Conservation (phyloP, 768 basidiomycete species). For the Trametes cingulata region DNA sequence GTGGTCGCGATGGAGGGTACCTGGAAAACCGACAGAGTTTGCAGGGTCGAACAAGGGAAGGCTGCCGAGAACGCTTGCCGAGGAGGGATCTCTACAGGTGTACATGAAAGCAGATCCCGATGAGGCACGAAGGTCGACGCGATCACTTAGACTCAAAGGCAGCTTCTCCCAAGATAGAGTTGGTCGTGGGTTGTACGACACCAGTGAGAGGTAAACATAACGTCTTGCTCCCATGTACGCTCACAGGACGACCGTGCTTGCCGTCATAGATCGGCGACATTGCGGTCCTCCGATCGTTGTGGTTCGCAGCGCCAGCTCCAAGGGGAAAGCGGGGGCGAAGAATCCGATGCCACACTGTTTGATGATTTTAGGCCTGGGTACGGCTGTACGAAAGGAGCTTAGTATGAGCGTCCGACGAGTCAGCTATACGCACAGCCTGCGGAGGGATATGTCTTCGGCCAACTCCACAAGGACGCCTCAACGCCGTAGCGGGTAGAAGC, state of each 20-base stretch:
- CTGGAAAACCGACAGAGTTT: slow-evolving; percentile 1
- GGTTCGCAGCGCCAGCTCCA: no score
- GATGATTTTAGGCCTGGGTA: background rate
- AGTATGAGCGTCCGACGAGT: slow-evolving; percentile 1
- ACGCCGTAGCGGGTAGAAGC: background rate
- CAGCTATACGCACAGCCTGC: background rate
- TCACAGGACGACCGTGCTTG: background rate
- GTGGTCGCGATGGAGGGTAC: background rate
- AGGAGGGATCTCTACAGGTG: background rate
- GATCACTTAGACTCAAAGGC: background rate
- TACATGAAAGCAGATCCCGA: background rate
- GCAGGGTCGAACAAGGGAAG: background rate
- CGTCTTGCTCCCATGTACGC: background rate
- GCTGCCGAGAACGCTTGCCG: background rate
- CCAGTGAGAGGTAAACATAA: background rate
- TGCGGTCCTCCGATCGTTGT: background rate
- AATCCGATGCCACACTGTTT: no score
- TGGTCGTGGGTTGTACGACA: background rate
- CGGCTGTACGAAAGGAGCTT: background rate
- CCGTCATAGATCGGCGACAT: background rate
- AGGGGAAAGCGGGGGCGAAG: background rate
- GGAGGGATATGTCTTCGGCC: background rate
- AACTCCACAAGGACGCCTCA: background rate
- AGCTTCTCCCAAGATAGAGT: background rate
- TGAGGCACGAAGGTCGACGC: background rate